Base-by-base conservation (phyloP, 2,329 filamentous ascomycete genomes). In the Pseudofabraea citricarpa region DNA sequence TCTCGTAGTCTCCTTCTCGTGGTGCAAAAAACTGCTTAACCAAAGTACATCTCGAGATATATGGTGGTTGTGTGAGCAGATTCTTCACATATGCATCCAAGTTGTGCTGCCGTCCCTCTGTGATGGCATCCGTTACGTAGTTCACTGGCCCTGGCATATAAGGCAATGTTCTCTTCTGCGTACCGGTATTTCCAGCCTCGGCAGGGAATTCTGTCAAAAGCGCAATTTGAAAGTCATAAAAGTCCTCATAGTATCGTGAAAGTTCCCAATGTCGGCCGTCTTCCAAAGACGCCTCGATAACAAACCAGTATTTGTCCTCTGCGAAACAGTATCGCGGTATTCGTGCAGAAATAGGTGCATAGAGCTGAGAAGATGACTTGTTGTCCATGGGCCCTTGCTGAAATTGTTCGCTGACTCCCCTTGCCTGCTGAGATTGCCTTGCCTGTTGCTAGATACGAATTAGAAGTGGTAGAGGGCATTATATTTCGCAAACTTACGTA, bases 61-160 rank as follows among this genome's bases (percentile, higher is more conserved):
- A 89, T 0, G 78, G 70, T 3, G 89, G 87, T 64, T 97, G 85
- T 26, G 79, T 77, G 7, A 98, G 72, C 18, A 98, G 74, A 56
- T 93, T 91, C 68, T 94, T 94, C 55, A 98, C 89, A 58, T 98
- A 98, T 40, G 91, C 87, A 59, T 98, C 90, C 29, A 98, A 71
- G 61, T 95, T 96, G 62, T 93, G 87, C 46, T 93, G 81, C 53
- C 93, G 82, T 21, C 90, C 90, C 60, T 96, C 90, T 15, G 90
- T 95, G 57, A 98, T 96, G 26, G 87, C 88, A 61, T 97, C 91
- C n/a, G 91, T 98, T 44, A 97, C 91, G 65, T 95, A 95, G 52
- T 90, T 95, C 49, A 98, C 91, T 3, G 93, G 93, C 5, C 93
- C 93, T 8, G 93, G 93, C 93, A 98, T 98, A 64, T 95, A 97